phyloP scores from a whole-genome alignment of 2,329 filamentous ascomycete genomes.

The Fusarium hainanense region DNA sequence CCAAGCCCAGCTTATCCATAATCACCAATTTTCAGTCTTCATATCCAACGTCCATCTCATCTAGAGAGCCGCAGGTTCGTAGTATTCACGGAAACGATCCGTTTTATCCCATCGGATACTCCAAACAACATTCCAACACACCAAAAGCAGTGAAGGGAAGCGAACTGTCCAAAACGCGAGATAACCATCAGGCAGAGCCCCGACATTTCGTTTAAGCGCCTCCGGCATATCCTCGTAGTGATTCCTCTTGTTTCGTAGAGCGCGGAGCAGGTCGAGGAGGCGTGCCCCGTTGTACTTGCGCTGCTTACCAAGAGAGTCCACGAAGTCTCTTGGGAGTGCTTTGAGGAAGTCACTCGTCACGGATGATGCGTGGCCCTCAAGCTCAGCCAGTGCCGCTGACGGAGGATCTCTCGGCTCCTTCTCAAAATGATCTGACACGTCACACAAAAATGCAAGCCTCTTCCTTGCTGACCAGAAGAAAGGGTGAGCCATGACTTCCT shows the following conservation, averaged over 20 bases:
- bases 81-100: slow-evolving; percentile 79
- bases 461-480: slow-evolving; percentile 97
- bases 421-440: slow-evolving; percentile 96
- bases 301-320: slow-evolving; percentile 91
- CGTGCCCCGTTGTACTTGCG: slow-evolving; percentile 89
- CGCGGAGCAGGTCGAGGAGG: slow-evolving; percentile 87
- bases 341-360: slow-evolving; percentile 81
- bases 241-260: slow-evolving; percentile 94
- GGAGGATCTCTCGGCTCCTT: slow-evolving; percentile 88
- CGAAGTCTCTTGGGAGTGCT: slow-evolving; percentile 80
- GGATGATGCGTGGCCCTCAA: slow-evolving; percentile 64
- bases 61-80: slow-evolving; percentile 59
- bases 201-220: slow-evolving; percentile 75
- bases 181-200: slow-evolving; percentile 81
- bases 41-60: not conserved
- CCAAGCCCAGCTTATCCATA: not conserved
- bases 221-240: slow-evolving; percentile 98
- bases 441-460: slow-evolving; percentile 90
- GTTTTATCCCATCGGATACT: slow-evolving; percentile 71
- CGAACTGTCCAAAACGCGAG: slow-evolving; percentile 82
- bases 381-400: slow-evolving; percentile 71
- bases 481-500: slow-evolving; percentile 87
- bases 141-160: slow-evolving; percentile 82
- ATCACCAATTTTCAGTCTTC: not conserved
- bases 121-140: slow-evolving; percentile 80